Base-by-base conservation (phyloP, 371 early-diverging fungal genomes). In the Batkoa obscura region DNA sequence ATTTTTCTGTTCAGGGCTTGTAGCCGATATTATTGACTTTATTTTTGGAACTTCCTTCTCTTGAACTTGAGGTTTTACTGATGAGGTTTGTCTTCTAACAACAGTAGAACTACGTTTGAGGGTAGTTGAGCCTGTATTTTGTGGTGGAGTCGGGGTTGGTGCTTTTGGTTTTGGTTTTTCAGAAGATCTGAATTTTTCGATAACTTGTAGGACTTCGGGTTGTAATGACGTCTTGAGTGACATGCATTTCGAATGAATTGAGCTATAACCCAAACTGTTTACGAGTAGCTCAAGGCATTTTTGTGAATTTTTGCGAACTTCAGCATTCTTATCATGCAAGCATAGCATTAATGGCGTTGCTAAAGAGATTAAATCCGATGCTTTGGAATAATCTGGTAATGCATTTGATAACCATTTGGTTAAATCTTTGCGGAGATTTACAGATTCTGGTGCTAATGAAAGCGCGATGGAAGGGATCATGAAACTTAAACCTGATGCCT, bases 251-350 rank as follows among this genome's bases (percentile, higher is more conserved):
- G 73, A 64, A 2, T 72, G 65, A 1, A 87, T 70, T 1, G 64
- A 58, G 43, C 78, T 79, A 48, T 74, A 75, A 0, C 86, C 86
- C 0, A 77, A 78, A 42, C 61, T 71, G 9, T 67, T 64, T 13
- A 82, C 73, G 3, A 88, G 50, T 9, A 67, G 64, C 2, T 72
- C 75, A n/a, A 93, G 62, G 51, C 81, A 71, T 1, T 71, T 62
- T 56, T 82, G 81, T 1, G 90, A 88, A 1, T 75, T 71, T 61
- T 93, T 93, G 56, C 96, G 78, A 9, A 94, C 94, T 33, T 92
- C 93, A 0, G 75, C 73, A 60, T 79, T 87, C 33, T 86, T 78
- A 60, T 95, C 94, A 63, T 88, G 88, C 51, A 93, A 60, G 58
- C 89, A 90, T 2, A 75, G 68, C 12, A 95, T 67, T 9, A 84